Evolutionary conservation across 192 early-diverging fungal species (phyloP).

Genomic region (Funneliformis geosporum): DNA sequence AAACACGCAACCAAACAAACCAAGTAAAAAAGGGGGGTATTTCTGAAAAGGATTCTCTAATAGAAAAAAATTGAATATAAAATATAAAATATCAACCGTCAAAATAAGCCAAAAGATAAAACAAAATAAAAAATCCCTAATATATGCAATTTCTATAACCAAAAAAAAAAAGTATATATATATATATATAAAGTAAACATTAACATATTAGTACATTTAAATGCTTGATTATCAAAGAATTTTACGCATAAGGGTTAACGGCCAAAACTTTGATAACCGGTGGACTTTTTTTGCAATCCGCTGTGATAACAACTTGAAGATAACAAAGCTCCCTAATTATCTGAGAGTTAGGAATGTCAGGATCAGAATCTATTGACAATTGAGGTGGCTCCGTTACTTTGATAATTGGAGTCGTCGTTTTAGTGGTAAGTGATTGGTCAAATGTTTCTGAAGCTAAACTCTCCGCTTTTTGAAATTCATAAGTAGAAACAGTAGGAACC

Average conservation of each 20-base stretch:
- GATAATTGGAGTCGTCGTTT: background rate
- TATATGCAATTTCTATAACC: background rate
- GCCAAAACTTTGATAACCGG: conserved; percentile 58
- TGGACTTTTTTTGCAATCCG: conserved; percentile 53
- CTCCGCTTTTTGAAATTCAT: background rate
- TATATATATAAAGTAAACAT: background rate
- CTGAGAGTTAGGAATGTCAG: conserved; percentile 38
- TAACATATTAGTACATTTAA: background rate
- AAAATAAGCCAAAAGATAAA: background rate
- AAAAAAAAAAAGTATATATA: background rate
- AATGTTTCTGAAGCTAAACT: background rate
- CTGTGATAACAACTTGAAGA: conserved; percentile 50
- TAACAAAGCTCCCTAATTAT: conserved; percentile 49
- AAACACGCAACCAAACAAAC: background rate
- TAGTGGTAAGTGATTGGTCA: background rate
- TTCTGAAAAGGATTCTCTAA: background rate
- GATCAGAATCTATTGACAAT: conserved; percentile 21
- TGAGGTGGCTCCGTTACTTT: conserved; percentile 1
- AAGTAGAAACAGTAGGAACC: background rate
- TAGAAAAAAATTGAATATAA: background rate
- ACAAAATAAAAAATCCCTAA: background rate
- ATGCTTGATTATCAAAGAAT: background rate
- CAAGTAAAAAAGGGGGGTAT: background rate
- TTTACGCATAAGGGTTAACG: conserved; percentile 52
- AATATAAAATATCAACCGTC: background rate